Conservation (phyloP, 306 rosid species). For the Biancaea sappan region DNA sequence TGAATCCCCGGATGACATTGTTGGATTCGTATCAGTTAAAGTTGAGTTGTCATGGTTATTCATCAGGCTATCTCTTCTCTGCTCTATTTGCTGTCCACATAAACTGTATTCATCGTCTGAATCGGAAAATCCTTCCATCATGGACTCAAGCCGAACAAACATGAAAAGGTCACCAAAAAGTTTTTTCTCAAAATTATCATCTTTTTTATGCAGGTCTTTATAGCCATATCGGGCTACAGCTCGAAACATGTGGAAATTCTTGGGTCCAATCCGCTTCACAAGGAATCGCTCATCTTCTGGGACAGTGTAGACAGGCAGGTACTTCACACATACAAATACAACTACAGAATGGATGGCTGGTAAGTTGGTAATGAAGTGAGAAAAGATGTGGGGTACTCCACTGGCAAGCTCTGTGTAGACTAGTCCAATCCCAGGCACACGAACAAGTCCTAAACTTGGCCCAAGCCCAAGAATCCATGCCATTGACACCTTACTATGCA, state of each 20-base stretch:
- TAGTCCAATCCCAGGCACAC: constrained; percentile 95
- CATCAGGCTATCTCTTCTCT: constrained; percentile 42
- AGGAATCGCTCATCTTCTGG: constrained; percentile 94
- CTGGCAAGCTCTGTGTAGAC: constrained; percentile 97
- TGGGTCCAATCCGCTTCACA: constrained; percentile 86
- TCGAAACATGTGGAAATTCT: constrained; percentile 86
- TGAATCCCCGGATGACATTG: constrained; percentile 67
- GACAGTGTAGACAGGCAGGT: constrained; percentile 91
- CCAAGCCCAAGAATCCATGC: constrained; percentile 99
- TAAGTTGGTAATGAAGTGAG: constrained; percentile 95
- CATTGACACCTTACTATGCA: constrained; percentile 93
- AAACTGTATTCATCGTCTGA: constrained; percentile 73
- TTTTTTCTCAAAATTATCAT: constrained; percentile 82
- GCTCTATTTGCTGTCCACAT: constrained; percentile 52
- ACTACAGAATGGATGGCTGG: constrained; percentile 97
- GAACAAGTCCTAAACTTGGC: constrained; percentile 92
- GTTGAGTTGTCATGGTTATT: constrained; percentile 42
- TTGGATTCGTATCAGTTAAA: constrained; percentile 44
- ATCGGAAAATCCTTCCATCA: constrained; percentile 95
- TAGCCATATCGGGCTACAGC: constrained; percentile 94
- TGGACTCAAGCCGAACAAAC: constrained; percentile 72
- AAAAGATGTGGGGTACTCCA: constrained; percentile 93
- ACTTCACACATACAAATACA: constrained; percentile 87
- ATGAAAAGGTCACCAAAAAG: constrained; percentile 71
- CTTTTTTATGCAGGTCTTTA: constrained; percentile 83